Conservation (phyloP, 495 filamentous ascomycete genomes). For the Penicillium pulvis region DNA sequence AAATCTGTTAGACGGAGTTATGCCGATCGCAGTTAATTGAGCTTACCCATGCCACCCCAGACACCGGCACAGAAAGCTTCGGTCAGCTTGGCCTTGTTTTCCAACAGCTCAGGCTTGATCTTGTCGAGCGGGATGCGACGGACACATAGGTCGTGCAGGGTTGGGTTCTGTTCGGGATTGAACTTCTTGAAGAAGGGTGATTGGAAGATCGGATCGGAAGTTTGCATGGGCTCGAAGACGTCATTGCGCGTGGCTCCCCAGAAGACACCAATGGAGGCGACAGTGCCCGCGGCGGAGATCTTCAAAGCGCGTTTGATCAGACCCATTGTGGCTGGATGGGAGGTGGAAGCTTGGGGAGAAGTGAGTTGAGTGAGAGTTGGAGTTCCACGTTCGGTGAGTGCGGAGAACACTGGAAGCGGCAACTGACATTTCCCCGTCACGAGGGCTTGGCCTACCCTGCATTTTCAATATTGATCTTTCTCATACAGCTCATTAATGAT, state of each 20-base stretch:
- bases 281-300: slow-evolving; percentile 41
- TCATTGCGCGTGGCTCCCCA: slow-evolving; percentile 48
- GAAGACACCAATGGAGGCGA: slow-evolving; percentile 46
- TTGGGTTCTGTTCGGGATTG: slow-evolving; percentile 64
- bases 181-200: slow-evolving; percentile 55
- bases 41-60: slow-evolving; percentile 66
- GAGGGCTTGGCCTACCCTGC: not conserved
- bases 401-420: slow-evolving; percentile 3
- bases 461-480: not conserved
- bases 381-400: slow-evolving; percentile 3
- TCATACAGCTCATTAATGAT: too few species aligned
- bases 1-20: not conserved
- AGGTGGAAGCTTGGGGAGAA: slow-evolving; percentile 1
- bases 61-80: slow-evolving; percentile 66
- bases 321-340: slow-evolving; percentile 41
- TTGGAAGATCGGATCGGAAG: slow-evolving; percentile 62
- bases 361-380: not conserved
- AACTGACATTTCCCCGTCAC: not conserved
- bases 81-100: slow-evolving; percentile 60
- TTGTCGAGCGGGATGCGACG: slow-evolving; percentile 61
- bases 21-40: not conserved
- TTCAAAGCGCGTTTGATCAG: slow-evolving; percentile 47
- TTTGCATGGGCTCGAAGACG: slow-evolving; percentile 50
- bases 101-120: slow-evolving; percentile 64
- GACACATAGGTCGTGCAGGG: slow-evolving; percentile 62